Conservation (phyloP, 2,329 filamentous ascomycete genomes). For the Eutypella sp. region DNA sequence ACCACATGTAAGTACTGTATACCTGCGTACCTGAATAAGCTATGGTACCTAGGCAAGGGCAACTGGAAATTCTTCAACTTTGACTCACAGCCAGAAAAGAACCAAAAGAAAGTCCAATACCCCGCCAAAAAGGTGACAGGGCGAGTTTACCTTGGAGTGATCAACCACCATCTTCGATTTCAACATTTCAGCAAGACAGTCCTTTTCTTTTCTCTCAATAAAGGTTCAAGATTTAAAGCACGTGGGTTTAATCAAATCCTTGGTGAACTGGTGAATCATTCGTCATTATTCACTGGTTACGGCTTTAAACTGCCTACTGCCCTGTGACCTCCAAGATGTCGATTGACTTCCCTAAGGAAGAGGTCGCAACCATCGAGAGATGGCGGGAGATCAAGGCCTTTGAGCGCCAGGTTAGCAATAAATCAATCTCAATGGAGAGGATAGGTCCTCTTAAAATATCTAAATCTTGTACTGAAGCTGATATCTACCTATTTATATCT, state of each 20-base stretch:
- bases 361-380: conserved; percentile 75
- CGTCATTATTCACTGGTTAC: too few relatives aligned
- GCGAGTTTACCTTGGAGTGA: conserved; percentile 1
- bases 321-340: conserved; percentile 54
- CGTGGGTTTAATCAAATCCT: too few relatives aligned
- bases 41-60: too few relatives aligned
- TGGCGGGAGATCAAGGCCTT: conserved; percentile 95
- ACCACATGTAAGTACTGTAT: neutral
- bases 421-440: neutral
- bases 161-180: too few relatives aligned
- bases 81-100: conserved; percentile 7
- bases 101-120: too few relatives aligned
- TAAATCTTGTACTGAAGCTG: neutral
- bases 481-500: too few relatives aligned
- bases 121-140: conserved; percentile 12
- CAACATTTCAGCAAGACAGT: too few relatives aligned
- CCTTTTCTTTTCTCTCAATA: too few relatives aligned
- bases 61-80: conserved; percentile 3
- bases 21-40: neutral
- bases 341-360: conserved; percentile 89
- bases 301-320: neutral
- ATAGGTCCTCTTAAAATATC: neutral
- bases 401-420: conserved; percentile 61
- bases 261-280: too few relatives aligned
- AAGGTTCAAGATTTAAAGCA: too few relatives aligned